Conservation (phyloP, 768 basidiomycete genomes). For the Coprinellus micaceus region DNA sequence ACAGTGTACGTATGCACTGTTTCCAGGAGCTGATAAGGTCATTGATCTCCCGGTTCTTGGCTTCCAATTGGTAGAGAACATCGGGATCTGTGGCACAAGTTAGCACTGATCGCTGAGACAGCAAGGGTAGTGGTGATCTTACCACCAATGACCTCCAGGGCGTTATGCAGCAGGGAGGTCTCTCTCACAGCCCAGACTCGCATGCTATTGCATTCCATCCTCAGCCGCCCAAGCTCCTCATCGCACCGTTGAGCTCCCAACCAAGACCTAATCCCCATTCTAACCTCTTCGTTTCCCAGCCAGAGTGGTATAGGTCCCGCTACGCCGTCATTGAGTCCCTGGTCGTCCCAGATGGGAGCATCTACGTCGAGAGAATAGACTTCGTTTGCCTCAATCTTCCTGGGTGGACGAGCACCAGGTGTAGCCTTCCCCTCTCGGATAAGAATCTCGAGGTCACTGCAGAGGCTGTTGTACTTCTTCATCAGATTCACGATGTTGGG, state of each 20-base stretch:
- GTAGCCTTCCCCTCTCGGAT: not conserved
- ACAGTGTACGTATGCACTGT: too few species aligned
- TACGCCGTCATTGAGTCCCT: not conserved
- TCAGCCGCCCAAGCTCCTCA: not conserved
- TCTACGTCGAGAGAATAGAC: not conserved
- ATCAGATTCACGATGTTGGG: not conserved
- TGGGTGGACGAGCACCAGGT: not conserved
- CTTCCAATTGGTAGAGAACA: too few species aligned
- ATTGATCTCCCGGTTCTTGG: too few species aligned
- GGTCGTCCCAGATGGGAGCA: not conserved
- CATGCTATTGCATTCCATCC: not conserved
- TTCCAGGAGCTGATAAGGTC: too few species aligned
- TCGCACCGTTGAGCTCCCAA: not conserved
- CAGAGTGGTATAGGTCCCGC: not conserved
- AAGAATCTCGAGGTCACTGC: not conserved
- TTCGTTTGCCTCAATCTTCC: not conserved
- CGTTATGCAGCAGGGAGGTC: too few species aligned
- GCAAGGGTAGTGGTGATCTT: too few species aligned
- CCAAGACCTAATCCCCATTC: not conserved
- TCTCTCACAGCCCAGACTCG: not conserved
- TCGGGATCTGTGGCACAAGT: too few species aligned
- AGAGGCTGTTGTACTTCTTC: not conserved
- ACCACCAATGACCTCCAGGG: too few species aligned
- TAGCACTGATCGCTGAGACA: too few species aligned
- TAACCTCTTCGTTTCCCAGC: not conserved